Percentiles rank a stretch among this genome's conserved stretches.
Conservation (phyloP, 2,329 filamentous ascomycete genomes). For the Bipolaris victoriae region DNA sequence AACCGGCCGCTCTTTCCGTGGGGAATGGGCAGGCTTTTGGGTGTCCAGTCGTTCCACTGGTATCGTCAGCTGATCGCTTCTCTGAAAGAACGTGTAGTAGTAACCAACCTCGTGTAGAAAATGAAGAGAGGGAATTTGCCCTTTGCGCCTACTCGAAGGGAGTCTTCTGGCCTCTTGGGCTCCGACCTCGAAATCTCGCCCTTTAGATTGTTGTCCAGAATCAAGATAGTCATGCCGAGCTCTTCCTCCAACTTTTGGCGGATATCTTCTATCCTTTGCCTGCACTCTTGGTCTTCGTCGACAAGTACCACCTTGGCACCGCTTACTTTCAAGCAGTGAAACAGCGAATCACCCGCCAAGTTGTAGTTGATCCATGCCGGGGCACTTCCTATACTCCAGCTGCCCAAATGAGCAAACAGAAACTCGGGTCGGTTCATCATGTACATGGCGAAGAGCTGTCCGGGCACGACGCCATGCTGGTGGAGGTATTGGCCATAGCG, state of each 20-base stretch:
- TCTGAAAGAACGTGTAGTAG: neutral
- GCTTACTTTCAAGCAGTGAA: slow-evolving; percentile 69
- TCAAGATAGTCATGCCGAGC: slow-evolving; percentile 64
- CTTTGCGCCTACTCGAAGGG: slow-evolving; percentile 60
- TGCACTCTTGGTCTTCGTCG: slow-evolving; percentile 57
- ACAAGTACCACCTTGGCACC: slow-evolving; percentile 56
- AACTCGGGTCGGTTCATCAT: slow-evolving; percentile 73
- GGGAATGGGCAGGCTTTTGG: slow-evolving; percentile 73
- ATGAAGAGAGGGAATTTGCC: slow-evolving; percentile 65
- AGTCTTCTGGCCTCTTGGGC: slow-evolving; percentile 61
- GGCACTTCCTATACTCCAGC: slow-evolving; percentile 69
- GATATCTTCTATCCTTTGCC: slow-evolving; percentile 63
- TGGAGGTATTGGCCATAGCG: slow-evolving; percentile 47
- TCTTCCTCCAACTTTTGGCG: slow-evolving; percentile 57
- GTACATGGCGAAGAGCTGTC: slow-evolving; percentile 69
- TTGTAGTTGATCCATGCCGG: slow-evolving; percentile 77
- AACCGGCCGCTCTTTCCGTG: slow-evolving; percentile 54
- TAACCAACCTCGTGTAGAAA: slow-evolving; percentile 69
- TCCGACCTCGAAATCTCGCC: slow-evolving; percentile 57
- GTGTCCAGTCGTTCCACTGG: slow-evolving; percentile 73
- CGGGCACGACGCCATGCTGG: slow-evolving; percentile 60
- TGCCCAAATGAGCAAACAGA: slow-evolving; percentile 67
- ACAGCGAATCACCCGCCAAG: slow-evolving; percentile 65
- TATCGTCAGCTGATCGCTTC: slow-evolving; percentile 14
- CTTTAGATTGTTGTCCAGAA: slow-evolving; percentile 59